These are phyloP conservation scores for Puccinia triticina DNA, from an alignment of 1,284 basidiomycete genomes.

Conservation along the genomic window DNA sequence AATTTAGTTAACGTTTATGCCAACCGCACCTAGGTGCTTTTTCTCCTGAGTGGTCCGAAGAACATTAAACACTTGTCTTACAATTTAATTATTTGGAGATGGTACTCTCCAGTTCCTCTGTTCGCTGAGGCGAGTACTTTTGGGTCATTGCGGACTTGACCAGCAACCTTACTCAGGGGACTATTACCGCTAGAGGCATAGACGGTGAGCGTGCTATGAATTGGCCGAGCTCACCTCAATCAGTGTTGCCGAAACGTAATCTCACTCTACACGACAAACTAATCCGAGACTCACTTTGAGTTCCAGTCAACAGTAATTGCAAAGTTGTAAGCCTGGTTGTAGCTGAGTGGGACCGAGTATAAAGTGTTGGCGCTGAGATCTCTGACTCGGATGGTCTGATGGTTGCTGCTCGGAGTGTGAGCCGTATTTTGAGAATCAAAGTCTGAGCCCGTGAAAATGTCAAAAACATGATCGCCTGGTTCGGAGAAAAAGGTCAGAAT, in stretches of 20 bases:
- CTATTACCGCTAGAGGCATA: not conserved
- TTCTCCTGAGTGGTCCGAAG: not conserved
- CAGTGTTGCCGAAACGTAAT: not conserved
- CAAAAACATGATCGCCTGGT: constrained; percentile 34
- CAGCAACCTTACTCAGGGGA: not conserved
- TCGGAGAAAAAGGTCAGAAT: not conserved
- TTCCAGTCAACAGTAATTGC: constrained; percentile 34
- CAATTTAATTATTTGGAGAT: constrained; percentile 36
- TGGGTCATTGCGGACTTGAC: constrained; percentile 5
- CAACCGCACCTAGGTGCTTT: not conserved
- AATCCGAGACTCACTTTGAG: constrained; percentile 1
- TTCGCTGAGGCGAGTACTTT: not conserved
- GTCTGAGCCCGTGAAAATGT: constrained; percentile 25
- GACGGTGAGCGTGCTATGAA: constrained; percentile 22
- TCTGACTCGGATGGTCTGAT: constrained; percentile 19
- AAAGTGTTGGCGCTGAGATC: not conserved
- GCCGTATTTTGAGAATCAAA: constrained; percentile 2
- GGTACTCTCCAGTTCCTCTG: constrained; percentile 14
- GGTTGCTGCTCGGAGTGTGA: constrained; percentile 7
- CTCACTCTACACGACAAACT: not conserved
- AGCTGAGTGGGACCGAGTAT: not conserved
- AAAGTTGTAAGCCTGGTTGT: constrained; percentile 23
- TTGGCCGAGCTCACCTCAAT: not conserved
- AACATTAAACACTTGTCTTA: not conserved
- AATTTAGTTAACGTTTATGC: not conserved